Conservation (phyloP, 345 rosid species). For the Pistacia integerrima region DNA sequence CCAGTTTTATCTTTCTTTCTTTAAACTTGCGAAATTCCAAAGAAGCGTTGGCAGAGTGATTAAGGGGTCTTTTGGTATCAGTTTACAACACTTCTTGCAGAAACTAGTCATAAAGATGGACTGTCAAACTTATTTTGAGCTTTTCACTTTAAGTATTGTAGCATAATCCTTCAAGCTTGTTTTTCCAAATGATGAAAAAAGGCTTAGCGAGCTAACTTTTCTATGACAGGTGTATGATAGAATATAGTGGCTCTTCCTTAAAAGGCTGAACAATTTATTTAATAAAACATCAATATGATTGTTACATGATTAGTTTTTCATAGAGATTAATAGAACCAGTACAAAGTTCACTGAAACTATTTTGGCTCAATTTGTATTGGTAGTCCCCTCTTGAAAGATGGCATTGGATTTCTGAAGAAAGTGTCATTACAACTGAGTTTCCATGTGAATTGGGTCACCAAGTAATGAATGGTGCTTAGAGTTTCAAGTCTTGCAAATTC, state of each 20-base stretch:
- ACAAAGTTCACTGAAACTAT: background rate
- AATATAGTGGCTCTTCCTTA: background rate
- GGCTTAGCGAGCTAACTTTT: background rate
- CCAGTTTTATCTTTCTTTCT: background rate
- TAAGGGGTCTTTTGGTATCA: no score
- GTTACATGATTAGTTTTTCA: background rate
- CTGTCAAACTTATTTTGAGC: no score
- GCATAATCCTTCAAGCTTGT: no score
- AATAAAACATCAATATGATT: background rate
- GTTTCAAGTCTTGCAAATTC: conserved; percentile 44
- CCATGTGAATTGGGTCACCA: conserved; percentile 32
- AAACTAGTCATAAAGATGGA: no score
- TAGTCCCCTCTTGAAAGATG: conserved; percentile 20
- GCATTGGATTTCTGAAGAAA: conserved; percentile 23
- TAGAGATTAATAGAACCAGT: background rate
- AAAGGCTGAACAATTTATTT: background rate
- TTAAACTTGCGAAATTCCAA: no score
- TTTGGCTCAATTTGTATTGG: conserved; percentile 6
- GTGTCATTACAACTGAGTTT: conserved; percentile 10
- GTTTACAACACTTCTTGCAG: background rate
- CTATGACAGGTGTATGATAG: no score
- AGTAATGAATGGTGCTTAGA: conserved; percentile 23
- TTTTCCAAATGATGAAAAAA: background rate
- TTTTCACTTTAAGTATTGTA: no score
- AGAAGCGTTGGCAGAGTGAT: no score